Evolutionary conservation across 192 early-diverging fungal species (phyloP).

Genomic region (Gorgonomyces haynaldii): DNA sequence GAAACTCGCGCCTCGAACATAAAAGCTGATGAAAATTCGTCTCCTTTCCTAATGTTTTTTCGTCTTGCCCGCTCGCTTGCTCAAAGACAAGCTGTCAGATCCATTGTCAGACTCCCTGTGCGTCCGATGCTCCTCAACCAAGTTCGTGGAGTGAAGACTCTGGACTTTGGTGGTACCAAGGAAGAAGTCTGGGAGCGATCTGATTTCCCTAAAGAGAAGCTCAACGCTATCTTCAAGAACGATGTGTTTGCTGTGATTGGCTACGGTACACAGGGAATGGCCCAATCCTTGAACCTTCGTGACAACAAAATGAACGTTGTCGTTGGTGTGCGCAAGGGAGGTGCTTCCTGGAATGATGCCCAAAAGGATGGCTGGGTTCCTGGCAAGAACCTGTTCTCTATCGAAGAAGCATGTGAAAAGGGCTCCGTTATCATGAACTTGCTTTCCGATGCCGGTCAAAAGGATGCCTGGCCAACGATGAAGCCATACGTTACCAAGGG

Average conservation of each 20-base stretch:
- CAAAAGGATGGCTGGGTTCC: constrained; percentile 90
- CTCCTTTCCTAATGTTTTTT: too few relatives aligned
- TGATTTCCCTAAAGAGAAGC: constrained; percentile 88
- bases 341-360: constrained; percentile 82
- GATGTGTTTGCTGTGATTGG: constrained; percentile 87
- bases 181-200: constrained; percentile 90
- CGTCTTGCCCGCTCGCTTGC: neutral
- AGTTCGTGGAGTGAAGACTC: constrained; percentile 73
- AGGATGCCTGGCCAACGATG: constrained; percentile 76
- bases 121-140: constrained; percentile 4
- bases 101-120: neutral
- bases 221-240: constrained; percentile 79
- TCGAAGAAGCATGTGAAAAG: constrained; percentile 81
- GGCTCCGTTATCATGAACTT: constrained; percentile 89
- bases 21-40: neutral
- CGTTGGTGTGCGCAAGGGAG: constrained; percentile 80
- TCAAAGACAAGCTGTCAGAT: neutral
- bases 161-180: constrained; percentile 85
- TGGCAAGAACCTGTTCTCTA: constrained; percentile 88
- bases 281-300: constrained; percentile 85
- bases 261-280: constrained; percentile 92
- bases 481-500: constrained; percentile 83
- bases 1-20: neutral
- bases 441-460: constrained; percentile 92
- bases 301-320: constrained; percentile 96